These are phyloP conservation scores for Xylaria sp. DNA, from an alignment of 2,329 filamentous ascomycete genomes.

Conservation along the genomic window DNA sequence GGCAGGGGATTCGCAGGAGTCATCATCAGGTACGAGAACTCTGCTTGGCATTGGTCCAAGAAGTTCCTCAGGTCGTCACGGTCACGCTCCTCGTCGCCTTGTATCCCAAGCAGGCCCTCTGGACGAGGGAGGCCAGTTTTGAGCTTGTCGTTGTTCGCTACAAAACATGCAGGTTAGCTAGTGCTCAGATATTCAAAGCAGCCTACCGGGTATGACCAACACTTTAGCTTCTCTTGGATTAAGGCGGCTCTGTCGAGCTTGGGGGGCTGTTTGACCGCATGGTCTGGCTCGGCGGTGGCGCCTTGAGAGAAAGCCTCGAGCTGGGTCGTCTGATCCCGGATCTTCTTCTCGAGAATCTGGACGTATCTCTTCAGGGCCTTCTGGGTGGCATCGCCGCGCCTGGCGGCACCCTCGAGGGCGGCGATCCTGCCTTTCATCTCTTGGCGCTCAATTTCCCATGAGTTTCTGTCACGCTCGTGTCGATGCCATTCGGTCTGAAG, in stretches of 20 bases:
- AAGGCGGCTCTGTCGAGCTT: constrained; percentile 60
- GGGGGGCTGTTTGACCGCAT: constrained; percentile 57
- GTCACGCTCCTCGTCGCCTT: constrained; percentile 56
- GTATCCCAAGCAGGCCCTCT: constrained; percentile 52
- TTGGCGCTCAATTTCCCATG: constrained; percentile 98
- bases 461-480: constrained; percentile 96
- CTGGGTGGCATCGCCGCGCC: constrained; percentile 87
- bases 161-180: constrained; percentile 35
- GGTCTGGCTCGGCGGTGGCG: constrained; percentile 55
- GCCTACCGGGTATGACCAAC: constrained; percentile 53
- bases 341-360: constrained; percentile 85
- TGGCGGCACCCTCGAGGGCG: constrained; percentile 87
- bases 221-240: constrained; percentile 66
- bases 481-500: constrained; percentile 99
- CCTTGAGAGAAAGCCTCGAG: constrained; percentile 64
- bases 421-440: constrained; percentile 99
- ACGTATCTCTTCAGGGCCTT: constrained; percentile 92
- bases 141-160: constrained; percentile 58
- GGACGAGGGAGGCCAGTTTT: constrained; percentile 55
- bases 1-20: constrained; percentile 73
- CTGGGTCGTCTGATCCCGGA: constrained; percentile 84
- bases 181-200: background rate
- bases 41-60: constrained; percentile 72
- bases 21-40: constrained; percentile 76
- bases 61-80: constrained; percentile 67